Percentiles rank a stretch among this genome's conserved stretches.
Evolutionary conservation across 2,329 filamentous ascomycete species (phyloP).

Genomic region (Annulohypoxylon truncatum): DNA sequence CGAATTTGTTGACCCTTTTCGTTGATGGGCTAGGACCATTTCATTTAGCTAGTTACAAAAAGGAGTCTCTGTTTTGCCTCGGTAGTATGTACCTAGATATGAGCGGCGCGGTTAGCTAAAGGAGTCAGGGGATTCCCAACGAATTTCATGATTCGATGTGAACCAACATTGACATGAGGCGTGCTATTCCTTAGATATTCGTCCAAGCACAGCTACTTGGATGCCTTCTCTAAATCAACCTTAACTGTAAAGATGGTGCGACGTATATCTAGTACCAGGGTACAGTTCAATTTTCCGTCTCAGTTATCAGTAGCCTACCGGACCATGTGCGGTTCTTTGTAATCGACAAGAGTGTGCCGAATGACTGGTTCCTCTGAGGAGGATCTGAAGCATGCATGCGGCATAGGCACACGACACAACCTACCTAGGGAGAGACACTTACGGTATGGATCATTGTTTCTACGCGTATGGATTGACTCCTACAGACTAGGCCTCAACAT

Average conservation of each 20-base stretch:
- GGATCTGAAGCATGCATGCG: slow-evolving; percentile 35
- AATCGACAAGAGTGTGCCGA: slow-evolving; percentile 19
- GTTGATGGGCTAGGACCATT: not conserved
- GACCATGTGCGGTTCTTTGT: slow-evolving; percentile 28
- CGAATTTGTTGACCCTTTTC: slow-evolving; percentile 8
- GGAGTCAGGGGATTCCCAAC: not conserved
- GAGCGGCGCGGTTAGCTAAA: not conserved
- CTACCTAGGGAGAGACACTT: slow-evolving; percentile 1
- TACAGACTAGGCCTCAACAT: slow-evolving; percentile 32
- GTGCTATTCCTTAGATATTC: not conserved
- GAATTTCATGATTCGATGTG: not conserved
- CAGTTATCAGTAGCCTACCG: slow-evolving; percentile 22
- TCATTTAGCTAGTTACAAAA: not conserved
- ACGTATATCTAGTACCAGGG: slow-evolving; percentile 12
- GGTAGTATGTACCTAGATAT: no score
- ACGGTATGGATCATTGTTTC: slow-evolving; percentile 13
- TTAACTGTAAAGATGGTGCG: slow-evolving; percentile 24
- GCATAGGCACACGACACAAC: slow-evolving; percentile 25
- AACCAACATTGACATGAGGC: not conserved
- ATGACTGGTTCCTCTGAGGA: slow-evolving; percentile 26
- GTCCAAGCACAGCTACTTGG: not conserved
- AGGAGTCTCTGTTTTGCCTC: not conserved
- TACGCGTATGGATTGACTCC: slow-evolving; percentile 30
- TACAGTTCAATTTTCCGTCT: slow-evolving; percentile 10
- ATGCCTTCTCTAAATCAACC: slow-evolving; percentile 1